Conservation (phyloP, 2,329 filamentous ascomycete genomes). For the Fusarium anguioides region DNA sequence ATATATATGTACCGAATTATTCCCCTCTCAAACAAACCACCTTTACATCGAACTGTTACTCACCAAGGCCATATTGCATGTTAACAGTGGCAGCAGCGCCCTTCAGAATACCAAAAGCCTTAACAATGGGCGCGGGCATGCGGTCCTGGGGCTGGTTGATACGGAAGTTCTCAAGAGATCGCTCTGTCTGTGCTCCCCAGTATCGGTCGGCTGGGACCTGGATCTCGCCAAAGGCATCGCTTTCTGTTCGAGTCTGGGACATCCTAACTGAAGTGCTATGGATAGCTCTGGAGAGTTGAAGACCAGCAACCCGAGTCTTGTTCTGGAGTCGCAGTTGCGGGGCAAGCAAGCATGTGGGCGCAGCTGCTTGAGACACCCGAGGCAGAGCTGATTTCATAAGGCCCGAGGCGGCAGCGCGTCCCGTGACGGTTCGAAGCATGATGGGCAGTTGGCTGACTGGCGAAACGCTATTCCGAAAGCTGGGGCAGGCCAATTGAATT, state of each 20-base stretch:
- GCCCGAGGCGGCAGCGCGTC: constrained; percentile 43
- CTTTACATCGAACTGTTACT: constrained; percentile 38
- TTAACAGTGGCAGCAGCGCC: constrained; percentile 96
- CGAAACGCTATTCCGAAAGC: constrained; percentile 28
- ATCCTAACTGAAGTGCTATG: constrained; percentile 61
- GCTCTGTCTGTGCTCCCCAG: constrained; percentile 98
- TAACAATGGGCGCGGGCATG: constrained; percentile 93
- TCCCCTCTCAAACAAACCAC: background rate
- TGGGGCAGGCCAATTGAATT: constrained; percentile 31
- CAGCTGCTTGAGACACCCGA: constrained; percentile 40
- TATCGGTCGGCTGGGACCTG: constrained; percentile 93
- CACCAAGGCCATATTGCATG: constrained; percentile 90
- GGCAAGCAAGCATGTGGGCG: constrained; percentile 42
- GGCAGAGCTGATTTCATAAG: constrained; percentile 41
- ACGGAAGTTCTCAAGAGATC: constrained; percentile 96
- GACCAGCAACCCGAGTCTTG: constrained; percentile 24
- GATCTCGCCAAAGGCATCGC: constrained; percentile 97
- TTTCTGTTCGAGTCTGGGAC: constrained; percentile 81
- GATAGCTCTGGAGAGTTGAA: constrained; percentile 47
- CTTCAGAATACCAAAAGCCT: constrained; percentile 97
- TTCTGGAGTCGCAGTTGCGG: constrained; percentile 42
- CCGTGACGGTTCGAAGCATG: constrained; percentile 46
- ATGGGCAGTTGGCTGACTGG: constrained; percentile 35
- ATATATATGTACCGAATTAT: background rate
- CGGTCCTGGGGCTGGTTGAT: constrained; percentile 99